phyloP scores from a whole-genome alignment of 2,329 filamentous ascomycete genomes.

The Drechslera avenae region DNA sequence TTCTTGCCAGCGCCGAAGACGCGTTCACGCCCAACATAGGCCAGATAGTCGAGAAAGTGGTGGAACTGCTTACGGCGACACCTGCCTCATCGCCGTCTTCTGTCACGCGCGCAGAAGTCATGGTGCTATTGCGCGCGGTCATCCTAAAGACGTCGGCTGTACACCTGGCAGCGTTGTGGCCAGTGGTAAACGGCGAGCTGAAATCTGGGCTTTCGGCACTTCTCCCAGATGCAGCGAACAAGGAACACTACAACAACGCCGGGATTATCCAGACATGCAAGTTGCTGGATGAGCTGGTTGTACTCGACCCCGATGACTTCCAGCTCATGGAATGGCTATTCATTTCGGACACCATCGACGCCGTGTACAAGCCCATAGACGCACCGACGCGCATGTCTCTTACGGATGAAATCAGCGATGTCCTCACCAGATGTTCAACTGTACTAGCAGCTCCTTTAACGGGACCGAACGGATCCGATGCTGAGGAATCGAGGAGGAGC shows the following conservation, averaged over 20 bases:
- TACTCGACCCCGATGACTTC: conserved; percentile 90
- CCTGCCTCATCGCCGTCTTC: conserved; percentile 90
- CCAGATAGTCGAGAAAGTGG: conserved; percentile 77
- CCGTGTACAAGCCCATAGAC: conserved; percentile 77
- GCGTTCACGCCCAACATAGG: conserved; percentile 78
- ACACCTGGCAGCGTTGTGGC: conserved; percentile 86
- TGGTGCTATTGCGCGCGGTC: conserved; percentile 83
- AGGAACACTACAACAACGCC: conserved; percentile 76
- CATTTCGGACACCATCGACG: conserved; percentile 94
- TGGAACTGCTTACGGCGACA: conserved; percentile 83
- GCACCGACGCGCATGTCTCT: conserved; percentile 73
- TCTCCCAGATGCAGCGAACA: conserved; percentile 68
- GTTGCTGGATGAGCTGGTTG: conserved; percentile 84
- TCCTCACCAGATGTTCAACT: conserved; percentile 54
- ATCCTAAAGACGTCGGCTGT: conserved; percentile 78
- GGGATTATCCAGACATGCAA: conserved; percentile 91
- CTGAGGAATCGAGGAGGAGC: conserved; percentile 35
- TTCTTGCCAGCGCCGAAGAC: conserved; percentile 78
- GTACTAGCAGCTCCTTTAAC: conserved; percentile 5
- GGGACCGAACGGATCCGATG: not conserved
- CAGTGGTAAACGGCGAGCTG: conserved; percentile 83
- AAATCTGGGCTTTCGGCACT: conserved; percentile 79
- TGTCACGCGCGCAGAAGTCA: conserved; percentile 84
- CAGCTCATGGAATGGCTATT: conserved; percentile 99
- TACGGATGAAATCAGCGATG: conserved; percentile 82